Percentiles rank a stretch among this genome's conserved stretches.
Evolutionary conservation across 2,329 filamentous ascomycete genomes (phyloP).

Genomic region (Cladophialophora chaetospira): DNA sequence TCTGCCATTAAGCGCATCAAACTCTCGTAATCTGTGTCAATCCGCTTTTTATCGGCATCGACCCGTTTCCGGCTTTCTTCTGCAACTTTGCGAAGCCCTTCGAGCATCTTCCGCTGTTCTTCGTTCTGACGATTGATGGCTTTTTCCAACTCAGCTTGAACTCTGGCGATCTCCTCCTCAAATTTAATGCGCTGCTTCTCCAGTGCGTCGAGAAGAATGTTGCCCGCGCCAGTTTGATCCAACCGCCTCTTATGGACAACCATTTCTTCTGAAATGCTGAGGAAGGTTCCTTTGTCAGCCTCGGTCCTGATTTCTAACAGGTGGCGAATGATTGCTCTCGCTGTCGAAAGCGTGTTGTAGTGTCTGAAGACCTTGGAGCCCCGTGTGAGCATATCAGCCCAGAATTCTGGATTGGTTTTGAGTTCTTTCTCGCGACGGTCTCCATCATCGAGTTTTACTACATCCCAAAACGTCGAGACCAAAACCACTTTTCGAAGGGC

Average conservation of each 20-base stretch:
- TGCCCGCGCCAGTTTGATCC: neutral
- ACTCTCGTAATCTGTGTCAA: neutral
- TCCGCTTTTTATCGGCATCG: neutral
- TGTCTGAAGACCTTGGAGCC: neutral
- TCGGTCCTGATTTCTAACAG: neutral
- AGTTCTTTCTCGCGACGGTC: neutral
- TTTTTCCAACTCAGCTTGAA: neutral
- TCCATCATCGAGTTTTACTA: neutral
- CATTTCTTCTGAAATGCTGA: neutral
- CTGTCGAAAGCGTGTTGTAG: neutral
- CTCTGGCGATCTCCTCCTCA: neutral
- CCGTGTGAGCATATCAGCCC: neutral
- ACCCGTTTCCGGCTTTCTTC: neutral
- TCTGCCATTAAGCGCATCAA: neutral
- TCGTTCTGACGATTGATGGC: neutral
- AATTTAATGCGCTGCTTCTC: neutral
- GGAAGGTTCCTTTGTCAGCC: neutral
- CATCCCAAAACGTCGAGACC: constrained; percentile 43
- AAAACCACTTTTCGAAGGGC: constrained; percentile 41
- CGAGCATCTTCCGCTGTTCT: neutral
- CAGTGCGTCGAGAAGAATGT: neutral
- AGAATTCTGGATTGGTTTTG: neutral
- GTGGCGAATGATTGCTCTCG: neutral
- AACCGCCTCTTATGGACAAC: neutral
- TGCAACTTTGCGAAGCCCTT: neutral